Conservation (phyloP, 2,329 filamentous ascomycete species). For the Cladosporium sp. region DNA sequence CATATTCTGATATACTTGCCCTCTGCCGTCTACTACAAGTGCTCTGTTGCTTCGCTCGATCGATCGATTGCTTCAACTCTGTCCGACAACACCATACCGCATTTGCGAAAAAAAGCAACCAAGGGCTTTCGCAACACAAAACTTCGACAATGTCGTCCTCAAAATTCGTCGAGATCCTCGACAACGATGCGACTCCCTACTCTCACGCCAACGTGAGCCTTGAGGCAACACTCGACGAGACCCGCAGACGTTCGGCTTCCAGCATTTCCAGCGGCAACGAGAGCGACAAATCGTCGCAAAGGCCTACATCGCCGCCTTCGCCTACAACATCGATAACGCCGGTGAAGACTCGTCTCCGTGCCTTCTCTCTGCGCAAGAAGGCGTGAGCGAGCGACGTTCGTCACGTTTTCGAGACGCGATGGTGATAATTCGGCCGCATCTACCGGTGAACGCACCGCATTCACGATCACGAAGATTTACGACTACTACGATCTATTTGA, state of each 20-base stretch:
- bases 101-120: neutral
- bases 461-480: neutral
- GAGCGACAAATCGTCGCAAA: slow-evolving; percentile 13
- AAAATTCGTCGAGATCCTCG: slow-evolving; percentile 35
- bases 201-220: slow-evolving; percentile 32
- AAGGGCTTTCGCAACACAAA: neutral
- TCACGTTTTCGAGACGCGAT: neutral
- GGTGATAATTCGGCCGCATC: too few species aligned
- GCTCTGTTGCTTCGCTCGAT: neutral
- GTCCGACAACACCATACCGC: neutral
- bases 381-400: neutral
- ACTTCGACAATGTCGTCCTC: slow-evolving; percentile 25
- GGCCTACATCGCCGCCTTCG: slow-evolving; percentile 3
- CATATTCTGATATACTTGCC: neutral
- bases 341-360: slow-evolving; percentile 13
- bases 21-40: neutral
- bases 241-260: slow-evolving; percentile 27
- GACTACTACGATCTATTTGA: neutral
- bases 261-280: slow-evolving; percentile 21
- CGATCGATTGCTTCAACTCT: slow-evolving; percentile 4
- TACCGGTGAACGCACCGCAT: neutral
- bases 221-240: slow-evolving; percentile 32
- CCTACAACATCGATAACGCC: slow-evolving; percentile 5
- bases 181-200: slow-evolving; percentile 25
- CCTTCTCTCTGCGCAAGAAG: slow-evolving; percentile 13